phyloP scores from a whole-genome alignment of 768 basidiomycete genomes.

The Paxillus involutus region DNA sequence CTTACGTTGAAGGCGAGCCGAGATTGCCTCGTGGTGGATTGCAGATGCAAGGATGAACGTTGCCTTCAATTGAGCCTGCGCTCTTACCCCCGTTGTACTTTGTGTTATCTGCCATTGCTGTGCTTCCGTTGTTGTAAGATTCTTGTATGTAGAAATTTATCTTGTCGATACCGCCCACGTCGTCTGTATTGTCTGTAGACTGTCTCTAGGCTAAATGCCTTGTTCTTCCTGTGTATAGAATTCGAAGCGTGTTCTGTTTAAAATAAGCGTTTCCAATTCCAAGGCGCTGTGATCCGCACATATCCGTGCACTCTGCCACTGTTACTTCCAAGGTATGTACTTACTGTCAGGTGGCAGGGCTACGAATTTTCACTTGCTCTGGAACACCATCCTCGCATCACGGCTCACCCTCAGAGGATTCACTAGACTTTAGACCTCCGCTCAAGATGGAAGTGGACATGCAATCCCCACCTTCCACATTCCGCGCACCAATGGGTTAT shows the following conservation, averaged over 20 bases:
- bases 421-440: background rate
- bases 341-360: too few relatives aligned
- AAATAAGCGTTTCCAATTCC: too few relatives aligned
- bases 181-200: background rate
- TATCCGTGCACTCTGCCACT: too few relatives aligned
- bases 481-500: constrained; percentile 36
- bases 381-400: background rate
- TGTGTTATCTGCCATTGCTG: constrained; percentile 12
- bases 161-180: background rate
- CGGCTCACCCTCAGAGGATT: background rate
- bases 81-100: background rate
- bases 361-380: background rate
- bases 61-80: background rate
- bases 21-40: constrained; percentile 64
- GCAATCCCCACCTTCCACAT: constrained; percentile 41
- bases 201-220: background rate
- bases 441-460: constrained; percentile 58
- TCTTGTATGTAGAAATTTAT: background rate
- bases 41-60: constrained; percentile 42
- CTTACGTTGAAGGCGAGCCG: constrained; percentile 66
- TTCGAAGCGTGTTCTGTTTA: background rate
- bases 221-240: background rate
- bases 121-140: background rate
- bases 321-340: too few relatives aligned
- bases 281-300: too few relatives aligned